Evolutionary conservation across 2,329 filamentous ascomycete genomes (phyloP).

Genomic region (Diplodia seriata): DNA sequence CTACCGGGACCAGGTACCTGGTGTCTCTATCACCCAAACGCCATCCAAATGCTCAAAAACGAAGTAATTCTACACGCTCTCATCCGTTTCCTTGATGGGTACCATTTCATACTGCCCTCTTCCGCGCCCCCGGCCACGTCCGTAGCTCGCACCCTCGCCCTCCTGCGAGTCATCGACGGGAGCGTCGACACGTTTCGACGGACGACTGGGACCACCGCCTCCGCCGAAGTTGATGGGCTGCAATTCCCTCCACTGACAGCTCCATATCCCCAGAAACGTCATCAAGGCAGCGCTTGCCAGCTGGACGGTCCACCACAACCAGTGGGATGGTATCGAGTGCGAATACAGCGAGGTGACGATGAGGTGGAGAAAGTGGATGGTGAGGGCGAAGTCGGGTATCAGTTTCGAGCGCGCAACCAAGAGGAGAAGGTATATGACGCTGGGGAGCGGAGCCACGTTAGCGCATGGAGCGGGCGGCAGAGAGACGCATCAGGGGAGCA

Average conservation of each 20-base stretch:
- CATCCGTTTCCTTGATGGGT: slow-evolving; percentile 49
- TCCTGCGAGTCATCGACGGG: slow-evolving; percentile 35
- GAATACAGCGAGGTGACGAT: slow-evolving; percentile 80
- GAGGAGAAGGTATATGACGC: slow-evolving; percentile 81
- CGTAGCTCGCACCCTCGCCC: slow-evolving; percentile 49
- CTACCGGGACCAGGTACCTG: slow-evolving; percentile 9
- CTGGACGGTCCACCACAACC: slow-evolving; percentile 86
- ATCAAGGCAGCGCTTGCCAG: slow-evolving; percentile 66
- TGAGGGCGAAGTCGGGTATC: slow-evolving; percentile 91
- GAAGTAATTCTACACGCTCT: slow-evolving; percentile 42
- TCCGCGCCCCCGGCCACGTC: slow-evolving; percentile 50
- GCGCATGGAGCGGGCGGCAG: background rate
- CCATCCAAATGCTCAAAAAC: slow-evolving; percentile 41
- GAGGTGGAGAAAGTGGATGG: slow-evolving; percentile 84
- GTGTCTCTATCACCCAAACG: slow-evolving; percentile 37
- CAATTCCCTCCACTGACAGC: slow-evolving; percentile 88
- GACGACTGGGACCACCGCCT: slow-evolving; percentile 41
- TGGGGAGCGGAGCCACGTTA: slow-evolving; percentile 49
- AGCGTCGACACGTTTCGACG: slow-evolving; percentile 36
- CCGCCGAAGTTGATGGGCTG: slow-evolving; percentile 87
- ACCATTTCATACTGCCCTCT: slow-evolving; percentile 59
- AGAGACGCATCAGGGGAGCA: slow-evolving; percentile 39
- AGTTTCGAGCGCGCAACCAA: slow-evolving; percentile 90
- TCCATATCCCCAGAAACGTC: slow-evolving; percentile 82
- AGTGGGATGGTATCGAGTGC: slow-evolving; percentile 74